Conservation (phyloP, 139 green algal genomes). For the Yamagishiella unicocca region DNA sequence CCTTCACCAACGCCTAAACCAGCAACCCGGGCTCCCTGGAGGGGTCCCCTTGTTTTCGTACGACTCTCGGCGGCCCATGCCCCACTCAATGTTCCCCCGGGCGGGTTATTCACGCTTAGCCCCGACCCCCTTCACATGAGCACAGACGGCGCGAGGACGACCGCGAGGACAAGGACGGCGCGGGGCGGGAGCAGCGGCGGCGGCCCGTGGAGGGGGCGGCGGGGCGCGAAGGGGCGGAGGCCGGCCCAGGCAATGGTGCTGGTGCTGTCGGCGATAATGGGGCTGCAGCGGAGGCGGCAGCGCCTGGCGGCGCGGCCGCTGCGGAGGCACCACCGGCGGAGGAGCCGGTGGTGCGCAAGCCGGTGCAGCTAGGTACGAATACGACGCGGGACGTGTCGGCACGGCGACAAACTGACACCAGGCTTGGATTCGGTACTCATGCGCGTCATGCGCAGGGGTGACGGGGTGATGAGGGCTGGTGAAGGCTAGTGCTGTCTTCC, state of each 20-base stretch:
- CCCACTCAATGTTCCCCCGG: background rate
- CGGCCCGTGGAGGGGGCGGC: too few species aligned
- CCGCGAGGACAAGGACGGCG: background rate
- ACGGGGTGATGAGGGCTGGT: too few species aligned
- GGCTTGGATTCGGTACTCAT: background rate
- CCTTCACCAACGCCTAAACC: too few species aligned
- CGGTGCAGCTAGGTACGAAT: background rate
- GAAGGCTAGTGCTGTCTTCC: too few species aligned
- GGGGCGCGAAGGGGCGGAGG: background rate
- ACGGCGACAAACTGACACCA: too few species aligned
- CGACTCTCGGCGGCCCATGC: background rate
- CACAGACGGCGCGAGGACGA: background rate
- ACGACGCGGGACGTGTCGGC: background rate
- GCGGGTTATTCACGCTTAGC: background rate
- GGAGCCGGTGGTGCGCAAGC: slow-evolving; percentile 20
- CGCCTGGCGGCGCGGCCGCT: background rate
- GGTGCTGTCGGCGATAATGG: background rate
- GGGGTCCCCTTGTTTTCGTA: background rate
- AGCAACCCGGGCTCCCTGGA: background rate
- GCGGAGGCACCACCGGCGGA: background rate
- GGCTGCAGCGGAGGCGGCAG: background rate
- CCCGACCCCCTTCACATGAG: too few species aligned
- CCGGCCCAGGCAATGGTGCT: background rate
- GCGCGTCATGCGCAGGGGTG: background rate
- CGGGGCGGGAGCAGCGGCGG: background rate